phyloP scores from a whole-genome alignment of 176 grass and related monocot genomes.

The Sorghum bicolor region Sorghum_bicolor_NCBIv3 NC_012875.2:57813001-57813500 shows the following conservation, averaged over 20 bases:
- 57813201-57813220: background rate
- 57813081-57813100: background rate
- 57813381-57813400: background rate
- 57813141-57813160: background rate
- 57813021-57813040: background rate
- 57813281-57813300: background rate
- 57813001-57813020: slow-evolving; percentile 2
- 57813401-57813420: background rate
- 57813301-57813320: slow-evolving; percentile 29
- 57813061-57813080: background rate
- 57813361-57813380: background rate
- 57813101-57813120: background rate
- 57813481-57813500: background rate
- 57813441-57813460: background rate
- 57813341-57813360: background rate
- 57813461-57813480: background rate
- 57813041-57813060: background rate
- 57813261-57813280: too few relatives aligned
- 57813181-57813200: too few relatives aligned
- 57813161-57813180: too few relatives aligned
- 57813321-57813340: background rate
- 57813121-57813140: background rate
- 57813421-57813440: too few relatives aligned
- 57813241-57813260: background rate
- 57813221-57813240: background rate